A percentile compares a stretch with the other conserved stretches of the same genome.
phyloP scores from a whole-genome alignment of 352 stramenopile genomes.

The Hyaloperonospora arabidopsidis region DNA sequence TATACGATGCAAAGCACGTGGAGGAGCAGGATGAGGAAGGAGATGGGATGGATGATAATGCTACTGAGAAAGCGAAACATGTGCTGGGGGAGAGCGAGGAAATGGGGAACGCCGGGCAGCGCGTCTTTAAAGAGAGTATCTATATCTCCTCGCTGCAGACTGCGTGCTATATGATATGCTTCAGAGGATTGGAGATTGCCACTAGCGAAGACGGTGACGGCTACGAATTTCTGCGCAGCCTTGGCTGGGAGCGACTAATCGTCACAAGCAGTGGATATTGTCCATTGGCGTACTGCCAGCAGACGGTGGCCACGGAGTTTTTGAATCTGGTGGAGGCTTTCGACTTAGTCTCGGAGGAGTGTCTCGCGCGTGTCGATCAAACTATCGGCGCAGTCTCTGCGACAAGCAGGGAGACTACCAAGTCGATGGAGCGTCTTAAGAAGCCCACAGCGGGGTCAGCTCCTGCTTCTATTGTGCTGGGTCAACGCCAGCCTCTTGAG shows the following conservation, averaged over 20 bases:
- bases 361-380: conserved; percentile 64
- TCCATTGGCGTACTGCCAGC: conserved; percentile 67
- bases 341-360: conserved; percentile 66
- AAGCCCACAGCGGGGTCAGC: conserved; percentile 33
- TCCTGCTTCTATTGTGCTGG: conserved; percentile 31
- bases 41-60: conserved; percentile 12
- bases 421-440: conserved; percentile 64
- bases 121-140: conserved; percentile 57
- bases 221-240: conserved; percentile 73
- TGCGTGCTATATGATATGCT: conserved; percentile 97
- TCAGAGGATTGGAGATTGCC: conserved; percentile 87
- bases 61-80: conserved; percentile 19
- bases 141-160: conserved; percentile 88
- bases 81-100: conserved; percentile 27
- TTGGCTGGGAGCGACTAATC: conserved; percentile 75
- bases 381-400: conserved; percentile 48
- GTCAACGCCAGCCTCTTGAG: conserved; percentile 54
- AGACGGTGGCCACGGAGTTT: conserved; percentile 75
- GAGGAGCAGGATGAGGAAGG: conserved; percentile 12
- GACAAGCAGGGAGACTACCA: conserved; percentile 30
- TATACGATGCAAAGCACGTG: conserved; percentile 54
- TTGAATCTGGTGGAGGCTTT: conserved; percentile 75
- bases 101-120: conserved; percentile 15
- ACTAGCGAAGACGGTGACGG: conserved; percentile 42
- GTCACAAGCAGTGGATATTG: conserved; percentile 54